These are phyloP conservation scores for Colletotrichum melonis DNA, from an alignment of 2,329 filamentous ascomycete genomes.

Conservation along the genomic window DNA sequence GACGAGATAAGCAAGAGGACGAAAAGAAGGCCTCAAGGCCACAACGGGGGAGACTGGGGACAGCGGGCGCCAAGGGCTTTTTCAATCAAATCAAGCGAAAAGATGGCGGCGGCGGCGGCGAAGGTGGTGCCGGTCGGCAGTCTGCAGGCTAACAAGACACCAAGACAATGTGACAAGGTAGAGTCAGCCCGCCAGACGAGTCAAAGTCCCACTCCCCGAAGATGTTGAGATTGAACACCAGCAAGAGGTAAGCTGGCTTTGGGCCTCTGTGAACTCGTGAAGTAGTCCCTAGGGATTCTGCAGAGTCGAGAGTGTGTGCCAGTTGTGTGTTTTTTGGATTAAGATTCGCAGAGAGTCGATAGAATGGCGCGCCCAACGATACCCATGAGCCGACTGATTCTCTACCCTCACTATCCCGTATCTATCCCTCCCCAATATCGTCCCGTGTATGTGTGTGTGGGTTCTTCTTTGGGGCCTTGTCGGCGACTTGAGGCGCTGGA, in stretches of 20 bases:
- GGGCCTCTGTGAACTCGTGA: not conserved
- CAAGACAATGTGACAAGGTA: constrained; percentile 20
- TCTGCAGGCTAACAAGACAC: constrained; percentile 19
- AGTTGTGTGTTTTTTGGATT: not conserved
- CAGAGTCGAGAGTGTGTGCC: not conserved
- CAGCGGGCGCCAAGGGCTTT: constrained; percentile 34
- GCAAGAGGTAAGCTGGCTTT: not conserved
- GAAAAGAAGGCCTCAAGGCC: constrained; percentile 32
- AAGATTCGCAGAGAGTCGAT: not conserved
- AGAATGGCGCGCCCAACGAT: not conserved
- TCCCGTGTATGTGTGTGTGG: constrained; percentile 13
- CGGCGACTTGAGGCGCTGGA: constrained; percentile 7
- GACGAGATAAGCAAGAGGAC: constrained; percentile 30
- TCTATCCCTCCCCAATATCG: not conserved
- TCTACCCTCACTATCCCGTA: not conserved
- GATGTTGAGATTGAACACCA: constrained; percentile 8
- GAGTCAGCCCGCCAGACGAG: constrained; percentile 18
- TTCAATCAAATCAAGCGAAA: constrained; percentile 27
- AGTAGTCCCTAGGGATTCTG: not conserved
- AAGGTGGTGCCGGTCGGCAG: constrained; percentile 30
- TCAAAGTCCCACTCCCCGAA: constrained; percentile 26
- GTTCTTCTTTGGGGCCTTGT: constrained; percentile 10
- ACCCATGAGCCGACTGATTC: not conserved
- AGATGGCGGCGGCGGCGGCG: constrained; percentile 31
- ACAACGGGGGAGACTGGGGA: constrained; percentile 25